Evolutionary conservation across 805 yeast genomes (phyloP), one percentile per base, ranked within the genome.

Genomic region (Nadsonia fulvescens): DNA sequence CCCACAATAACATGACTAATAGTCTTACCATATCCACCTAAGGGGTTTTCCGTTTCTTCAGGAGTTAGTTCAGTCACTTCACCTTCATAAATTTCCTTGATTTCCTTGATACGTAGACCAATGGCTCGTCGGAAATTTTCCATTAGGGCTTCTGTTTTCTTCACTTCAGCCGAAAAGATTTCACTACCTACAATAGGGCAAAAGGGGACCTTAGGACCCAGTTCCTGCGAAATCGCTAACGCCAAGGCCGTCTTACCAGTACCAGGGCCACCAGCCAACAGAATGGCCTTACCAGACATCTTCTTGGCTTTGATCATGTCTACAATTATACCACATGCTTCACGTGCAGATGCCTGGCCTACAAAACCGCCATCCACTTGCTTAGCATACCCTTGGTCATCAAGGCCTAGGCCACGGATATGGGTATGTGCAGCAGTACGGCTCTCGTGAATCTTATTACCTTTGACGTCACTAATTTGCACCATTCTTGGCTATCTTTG

Each of bases 161-260:
- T 83, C 27, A 89, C 86, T 47, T 89, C 98, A n/a, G 92, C 92
- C 8, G 92, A 75, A 43, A 72, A 89, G 33, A 89, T 59, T 53
- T 89, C 98, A 32, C 82, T 69, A 19, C 95, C 98, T 13, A 91
- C 95, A 42, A 89, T 72, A 4, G 96, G 96, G 44, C 94, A 83
- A 48, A 89, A 89, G 24, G 98, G 98, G 29, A 89, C 96, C 46
- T 86, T 82, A 20, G 92, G 89, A 4, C 98, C 98, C 40, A 89
- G 61, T 48, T 81, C 94, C 49, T 89, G 96, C 3, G 95, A 79
- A 30, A 89, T 71, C 2, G 95, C 98, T 42, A 89, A 61, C 0
- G 96, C 96, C 42, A 89, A 63, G 1, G 98, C 98, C 3, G 98
- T 89, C 49, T 89, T 89, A 46, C 98, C 98, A 5, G 96, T 86